These are phyloP conservation scores for Fragosphaeria purpurea DNA, from an alignment of 2,329 filamentous ascomycete species.

Conservation along the genomic window DNA sequence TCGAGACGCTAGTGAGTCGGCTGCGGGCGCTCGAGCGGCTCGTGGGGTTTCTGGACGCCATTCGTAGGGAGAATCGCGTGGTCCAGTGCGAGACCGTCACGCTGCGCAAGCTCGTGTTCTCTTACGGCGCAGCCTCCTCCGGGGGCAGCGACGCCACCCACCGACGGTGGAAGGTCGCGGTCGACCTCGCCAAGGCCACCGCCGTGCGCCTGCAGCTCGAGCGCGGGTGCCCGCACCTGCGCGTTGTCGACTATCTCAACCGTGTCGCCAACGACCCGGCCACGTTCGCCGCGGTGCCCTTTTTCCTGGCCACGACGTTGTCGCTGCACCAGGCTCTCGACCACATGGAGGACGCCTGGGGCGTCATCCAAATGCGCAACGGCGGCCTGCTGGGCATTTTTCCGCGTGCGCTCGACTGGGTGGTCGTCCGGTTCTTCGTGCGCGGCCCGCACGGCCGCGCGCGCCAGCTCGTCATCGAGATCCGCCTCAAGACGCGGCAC, in stretches of 20 bases:
- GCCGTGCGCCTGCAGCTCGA: conserved; percentile 50
- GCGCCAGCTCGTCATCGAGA: conserved; percentile 38
- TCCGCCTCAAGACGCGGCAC: conserved; percentile 39
- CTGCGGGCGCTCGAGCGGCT: conserved; percentile 60
- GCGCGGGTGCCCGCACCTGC: conserved; percentile 55
- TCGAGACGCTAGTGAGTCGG: conserved; percentile 48
- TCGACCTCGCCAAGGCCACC: conserved; percentile 44
- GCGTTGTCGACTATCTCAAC: conserved; percentile 49
- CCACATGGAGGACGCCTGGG: conserved; percentile 48
- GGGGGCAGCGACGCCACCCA: background rate
- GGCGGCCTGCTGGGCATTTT: conserved; percentile 41
- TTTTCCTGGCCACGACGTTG: conserved; percentile 49
- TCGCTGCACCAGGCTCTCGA: conserved; percentile 54
- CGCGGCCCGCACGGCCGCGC: conserved; percentile 14
- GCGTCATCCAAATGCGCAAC: conserved; percentile 27
- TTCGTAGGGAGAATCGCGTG: conserved; percentile 44
- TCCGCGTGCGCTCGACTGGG: conserved; percentile 46
- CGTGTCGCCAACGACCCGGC: conserved; percentile 45
- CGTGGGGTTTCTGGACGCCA: conserved; percentile 57
- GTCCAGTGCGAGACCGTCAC: conserved; percentile 50
- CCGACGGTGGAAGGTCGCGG: conserved; percentile 39
- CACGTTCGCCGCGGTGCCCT: conserved; percentile 42
- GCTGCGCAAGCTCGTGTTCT: conserved; percentile 55
- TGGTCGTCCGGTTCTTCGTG: conserved; percentile 44
- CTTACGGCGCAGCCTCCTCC: conserved; percentile 38